Conservation (phyloP, 1,139 yeast genomes). For the Scheffersomyces parashehatae region DNA sequence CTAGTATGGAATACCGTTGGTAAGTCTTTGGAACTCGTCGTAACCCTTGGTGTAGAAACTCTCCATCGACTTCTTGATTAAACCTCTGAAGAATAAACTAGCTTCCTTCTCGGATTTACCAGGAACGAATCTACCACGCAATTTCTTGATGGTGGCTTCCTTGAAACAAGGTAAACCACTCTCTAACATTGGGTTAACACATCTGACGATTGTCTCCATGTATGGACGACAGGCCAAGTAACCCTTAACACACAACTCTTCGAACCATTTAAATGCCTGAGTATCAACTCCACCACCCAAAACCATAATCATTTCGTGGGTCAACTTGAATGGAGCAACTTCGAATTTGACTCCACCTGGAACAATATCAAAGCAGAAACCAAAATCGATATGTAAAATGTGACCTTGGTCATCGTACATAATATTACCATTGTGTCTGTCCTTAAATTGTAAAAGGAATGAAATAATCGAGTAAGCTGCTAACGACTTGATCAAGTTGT, state of each 20-base stretch:
- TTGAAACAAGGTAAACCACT: constrained; percentile 97
- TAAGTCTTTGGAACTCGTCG: constrained; percentile 94
- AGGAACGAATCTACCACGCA: constrained; percentile 79
- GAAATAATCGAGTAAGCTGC: constrained; percentile 97
- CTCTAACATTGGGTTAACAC: constrained; percentile 90
- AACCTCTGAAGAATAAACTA: constrained; percentile 68
- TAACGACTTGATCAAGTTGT: constrained; percentile 86
- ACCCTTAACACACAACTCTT: constrained; percentile 91
- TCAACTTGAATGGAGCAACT: constrained; percentile 94
- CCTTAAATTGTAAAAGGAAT: constrained; percentile 90
- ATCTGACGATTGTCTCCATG: constrained; percentile 80
- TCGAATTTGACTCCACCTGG: constrained; percentile 99
- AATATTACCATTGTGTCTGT: constrained; percentile 97
- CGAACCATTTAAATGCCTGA: constrained; percentile 91
- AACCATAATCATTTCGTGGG: constrained; percentile 94
- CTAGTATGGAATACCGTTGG: constrained; percentile 93
- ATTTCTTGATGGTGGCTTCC: constrained; percentile 73
- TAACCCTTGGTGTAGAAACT: constrained; percentile 90
- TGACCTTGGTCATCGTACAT: constrained; percentile 98
- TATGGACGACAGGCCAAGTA: constrained; percentile 88
- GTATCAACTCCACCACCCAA: constrained; percentile 87
- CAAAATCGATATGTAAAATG: constrained; percentile 93
- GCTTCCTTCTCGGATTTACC: constrained; percentile 84
- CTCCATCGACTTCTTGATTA: constrained; percentile 82
- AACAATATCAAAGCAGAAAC: constrained; percentile 96